phyloP scores from a whole-genome alignment of 768 basidiomycete species.

The Lactarius sanguifluus region DNA sequence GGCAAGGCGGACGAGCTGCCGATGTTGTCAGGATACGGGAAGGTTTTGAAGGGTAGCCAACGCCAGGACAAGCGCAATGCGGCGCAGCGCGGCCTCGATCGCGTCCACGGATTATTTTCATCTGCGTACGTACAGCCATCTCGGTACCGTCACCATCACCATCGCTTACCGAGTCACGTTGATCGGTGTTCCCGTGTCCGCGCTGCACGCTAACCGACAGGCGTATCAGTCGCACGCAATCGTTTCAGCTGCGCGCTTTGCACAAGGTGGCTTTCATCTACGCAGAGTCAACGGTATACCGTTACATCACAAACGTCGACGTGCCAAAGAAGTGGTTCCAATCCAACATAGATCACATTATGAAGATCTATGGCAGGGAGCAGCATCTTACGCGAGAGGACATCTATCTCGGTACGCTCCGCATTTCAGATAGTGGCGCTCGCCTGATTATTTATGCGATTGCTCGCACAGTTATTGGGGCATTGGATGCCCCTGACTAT shows the following conservation, averaged over 20 bases:
- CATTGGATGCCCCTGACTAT: slow-evolving; percentile 68
- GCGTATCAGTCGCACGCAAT: slow-evolving; percentile 50
- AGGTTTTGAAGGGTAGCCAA: slow-evolving; percentile 47
- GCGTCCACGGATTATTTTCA: slow-evolving; percentile 47
- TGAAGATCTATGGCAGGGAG: slow-evolving; percentile 50
- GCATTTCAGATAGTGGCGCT: slow-evolving; percentile 24
- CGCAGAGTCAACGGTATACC: slow-evolving; percentile 68
- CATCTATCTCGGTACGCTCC: slow-evolving; percentile 37
- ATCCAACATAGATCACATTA: slow-evolving; percentile 61
- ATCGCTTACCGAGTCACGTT: not conserved
- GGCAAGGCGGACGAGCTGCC: slow-evolving; percentile 50
- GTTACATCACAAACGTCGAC: slow-evolving; percentile 60
- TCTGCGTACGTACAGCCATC: slow-evolving; percentile 23
- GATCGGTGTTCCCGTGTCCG: not conserved
- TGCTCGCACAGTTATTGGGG: slow-evolving; percentile 54
- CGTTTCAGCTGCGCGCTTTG: slow-evolving; percentile 60
- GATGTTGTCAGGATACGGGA: slow-evolving; percentile 64
- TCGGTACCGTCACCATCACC: not conserved
- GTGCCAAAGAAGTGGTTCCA: slow-evolving; percentile 75
- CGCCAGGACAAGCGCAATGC: slow-evolving; percentile 59
- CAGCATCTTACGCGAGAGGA: slow-evolving; percentile 40
- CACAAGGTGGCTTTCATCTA: slow-evolving; percentile 67
- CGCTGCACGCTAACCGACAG: slow-evolving; percentile 33
- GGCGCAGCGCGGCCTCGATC: slow-evolving; percentile 58
- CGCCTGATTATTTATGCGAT: slow-evolving; percentile 14